Evolutionary conservation across 257 asterid genomes (phyloP).

Genomic region (Plantago major): DNA sequence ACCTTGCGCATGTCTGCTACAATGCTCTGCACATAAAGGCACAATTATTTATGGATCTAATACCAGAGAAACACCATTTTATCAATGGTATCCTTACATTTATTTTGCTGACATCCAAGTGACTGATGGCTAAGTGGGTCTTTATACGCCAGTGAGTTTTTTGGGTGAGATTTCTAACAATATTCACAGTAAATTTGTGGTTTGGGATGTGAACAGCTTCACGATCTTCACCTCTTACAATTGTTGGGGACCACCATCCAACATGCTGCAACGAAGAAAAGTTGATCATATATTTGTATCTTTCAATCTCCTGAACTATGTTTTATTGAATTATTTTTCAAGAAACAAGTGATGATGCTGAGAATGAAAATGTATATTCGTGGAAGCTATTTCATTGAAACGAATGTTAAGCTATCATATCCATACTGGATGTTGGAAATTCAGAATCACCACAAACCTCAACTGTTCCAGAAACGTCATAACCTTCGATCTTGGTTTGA

Average conservation of each 20-base stretch:
- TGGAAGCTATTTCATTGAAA: too few relatives aligned
- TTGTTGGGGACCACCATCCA: slow-evolving; percentile 98
- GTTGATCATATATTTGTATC: slow-evolving; percentile 11
- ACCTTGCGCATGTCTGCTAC: slow-evolving; percentile 99
- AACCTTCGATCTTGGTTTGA: slow-evolving; percentile 93
- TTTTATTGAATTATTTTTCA: background rate
- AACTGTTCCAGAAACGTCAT: slow-evolving; percentile 97
- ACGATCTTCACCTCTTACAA: slow-evolving; percentile 94
- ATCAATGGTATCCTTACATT: slow-evolving; percentile 47
- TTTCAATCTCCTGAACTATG: slow-evolving; percentile 5
- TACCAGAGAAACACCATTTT: slow-evolving; percentile 4
- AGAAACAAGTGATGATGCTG: too few relatives aligned
- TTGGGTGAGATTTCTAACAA: slow-evolving; percentile 83
- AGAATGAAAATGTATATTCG: too few relatives aligned
- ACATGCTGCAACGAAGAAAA: slow-evolving; percentile 55
- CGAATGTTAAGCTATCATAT: too few relatives aligned
- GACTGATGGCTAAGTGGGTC: slow-evolving; percentile 85
- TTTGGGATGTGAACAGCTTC: slow-evolving; percentile 97
- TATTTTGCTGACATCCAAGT: slow-evolving; percentile 84
- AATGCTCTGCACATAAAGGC: slow-evolving; percentile 49
- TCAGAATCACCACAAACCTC: slow-evolving; percentile 53
- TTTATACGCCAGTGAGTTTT: slow-evolving; percentile 95
- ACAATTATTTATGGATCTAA: slow-evolving; percentile 7
- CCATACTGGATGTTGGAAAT: slow-evolving; percentile 7
- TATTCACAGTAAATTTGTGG: slow-evolving; percentile 88